A percentile compares a stretch with the other conserved stretches of the same genome.
phyloP scores from a whole-genome alignment of 2,329 filamentous ascomycete species.

The Juglanconis oblonga region DNA sequence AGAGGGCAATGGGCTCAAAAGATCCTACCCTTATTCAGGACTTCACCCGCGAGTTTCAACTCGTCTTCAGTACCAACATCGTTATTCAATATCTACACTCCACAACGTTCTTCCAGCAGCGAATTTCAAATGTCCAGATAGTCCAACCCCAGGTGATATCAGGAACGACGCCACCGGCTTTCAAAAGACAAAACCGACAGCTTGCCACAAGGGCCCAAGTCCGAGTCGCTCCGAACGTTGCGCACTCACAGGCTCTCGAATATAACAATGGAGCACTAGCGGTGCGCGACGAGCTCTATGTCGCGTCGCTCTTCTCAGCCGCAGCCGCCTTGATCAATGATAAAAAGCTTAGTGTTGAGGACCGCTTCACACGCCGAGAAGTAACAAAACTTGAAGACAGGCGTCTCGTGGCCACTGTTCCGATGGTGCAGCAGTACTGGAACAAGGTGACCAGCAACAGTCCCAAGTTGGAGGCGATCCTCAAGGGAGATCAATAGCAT shows the following conservation, averaged over 20 bases:
- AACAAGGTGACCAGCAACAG: background rate
- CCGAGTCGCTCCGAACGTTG: background rate
- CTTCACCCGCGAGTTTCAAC: background rate
- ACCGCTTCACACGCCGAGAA: background rate
- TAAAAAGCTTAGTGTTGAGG: background rate
- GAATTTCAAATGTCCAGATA: background rate
- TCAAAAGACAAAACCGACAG: background rate
- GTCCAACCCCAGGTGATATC: background rate
- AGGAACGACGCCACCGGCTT: background rate
- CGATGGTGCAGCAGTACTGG: background rate
- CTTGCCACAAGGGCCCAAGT: background rate
- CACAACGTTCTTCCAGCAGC: background rate
- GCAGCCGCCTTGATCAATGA: background rate
- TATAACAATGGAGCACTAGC: background rate
- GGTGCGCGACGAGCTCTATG: conserved; percentile 2
- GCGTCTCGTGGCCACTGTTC: background rate
- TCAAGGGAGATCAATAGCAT: background rate
- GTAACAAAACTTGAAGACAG: background rate
- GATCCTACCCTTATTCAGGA: background rate
- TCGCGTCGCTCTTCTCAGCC: conserved; percentile 7
- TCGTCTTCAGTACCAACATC: background rate
- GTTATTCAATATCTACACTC: background rate
- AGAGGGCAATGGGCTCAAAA: background rate
- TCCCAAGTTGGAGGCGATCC: conserved; percentile 6
- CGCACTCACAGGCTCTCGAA: background rate